Base-by-base conservation (phyloP, 768 basidiomycete genomes). In the Termitomyces sp. region DNA sequence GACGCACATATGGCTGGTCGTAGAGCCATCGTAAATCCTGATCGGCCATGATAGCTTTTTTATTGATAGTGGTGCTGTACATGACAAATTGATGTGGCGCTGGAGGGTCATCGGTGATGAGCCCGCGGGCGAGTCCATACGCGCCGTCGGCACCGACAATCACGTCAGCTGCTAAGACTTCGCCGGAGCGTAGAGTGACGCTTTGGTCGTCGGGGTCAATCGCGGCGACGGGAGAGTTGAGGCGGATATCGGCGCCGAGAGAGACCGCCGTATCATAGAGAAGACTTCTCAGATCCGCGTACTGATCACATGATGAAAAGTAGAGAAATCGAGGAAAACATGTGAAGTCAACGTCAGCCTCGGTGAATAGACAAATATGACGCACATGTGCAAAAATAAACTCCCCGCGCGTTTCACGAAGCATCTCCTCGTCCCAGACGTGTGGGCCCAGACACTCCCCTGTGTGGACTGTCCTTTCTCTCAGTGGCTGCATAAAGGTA, bases 101-200 rank as follows among this genome's bases (percentile, higher is more conserved):
- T 60, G 59, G 0, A 49, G 62, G 25, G 46, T 59, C 50, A 14
- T 60, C 57, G 23, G 71, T 66, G 0, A 68, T 71, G 21, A 39
- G 35, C 25, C 32, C 16, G 21, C 56, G 56, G 16, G 50, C 14
- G 16, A 57, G 32, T 21, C 60, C 60, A 4, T 30, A n/a, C 1
- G 44, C 41, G n/a, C 84, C 84, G 59, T 85, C 84, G 1, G 84
- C 83, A 25, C 83, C 83, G 35, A 86, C 67, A 48, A 86, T 70
- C 14, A 84, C 73, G 62, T 86, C 77, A 12, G 76, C 79, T 6
- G 56, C 64, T 12, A 83, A 50, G 5, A 64, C 70, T 40, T 76
- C 67, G 7, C 84, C 83, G 5, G 68, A 70, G 16, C 66, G 70
- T 1, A 76, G 60, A 1, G 62, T 72, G 14, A 78, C 73, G 32